Conservation (phyloP, 78 protist genomes). For the Speleostelium caveatum region DNA sequence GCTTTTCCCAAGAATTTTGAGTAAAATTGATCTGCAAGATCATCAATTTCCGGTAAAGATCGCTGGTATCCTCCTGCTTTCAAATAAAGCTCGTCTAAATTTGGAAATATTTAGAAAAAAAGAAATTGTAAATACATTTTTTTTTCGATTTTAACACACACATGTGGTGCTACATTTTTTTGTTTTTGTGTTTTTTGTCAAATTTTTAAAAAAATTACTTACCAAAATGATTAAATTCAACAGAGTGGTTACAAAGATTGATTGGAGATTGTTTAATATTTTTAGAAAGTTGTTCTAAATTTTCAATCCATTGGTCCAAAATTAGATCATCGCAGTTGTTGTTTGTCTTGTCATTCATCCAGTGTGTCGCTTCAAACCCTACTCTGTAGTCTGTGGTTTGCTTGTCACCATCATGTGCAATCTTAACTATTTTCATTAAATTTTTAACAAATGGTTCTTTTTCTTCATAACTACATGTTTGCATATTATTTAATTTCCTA, state of each 20-base stretch:
- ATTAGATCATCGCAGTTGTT: background rate
- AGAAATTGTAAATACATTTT: background rate
- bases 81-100: constrained; percentile 1
- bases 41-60: constrained; percentile 66
- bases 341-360: background rate
- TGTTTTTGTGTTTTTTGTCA: too few relatives aligned
- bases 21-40: constrained; percentile 30
- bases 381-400: constrained; percentile 49
- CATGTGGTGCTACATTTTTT: too few relatives aligned
- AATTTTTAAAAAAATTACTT: too few relatives aligned
- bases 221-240: background rate
- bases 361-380: constrained; percentile 21
- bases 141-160: background rate
- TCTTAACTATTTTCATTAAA: constrained; percentile 34
- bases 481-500: background rate
- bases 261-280: background rate
- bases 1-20: constrained; percentile 16
- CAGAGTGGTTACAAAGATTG: background rate
- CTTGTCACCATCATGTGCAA: constrained; percentile 75
- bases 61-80: constrained; percentile 73
- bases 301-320: background rate
- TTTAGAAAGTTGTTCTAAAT: background rate
- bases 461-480: background rate
- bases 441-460: background rate
- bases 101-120: background rate